phyloP scores from a whole-genome alignment of 331 rosid species.

The Malus hybrid region DNA sequence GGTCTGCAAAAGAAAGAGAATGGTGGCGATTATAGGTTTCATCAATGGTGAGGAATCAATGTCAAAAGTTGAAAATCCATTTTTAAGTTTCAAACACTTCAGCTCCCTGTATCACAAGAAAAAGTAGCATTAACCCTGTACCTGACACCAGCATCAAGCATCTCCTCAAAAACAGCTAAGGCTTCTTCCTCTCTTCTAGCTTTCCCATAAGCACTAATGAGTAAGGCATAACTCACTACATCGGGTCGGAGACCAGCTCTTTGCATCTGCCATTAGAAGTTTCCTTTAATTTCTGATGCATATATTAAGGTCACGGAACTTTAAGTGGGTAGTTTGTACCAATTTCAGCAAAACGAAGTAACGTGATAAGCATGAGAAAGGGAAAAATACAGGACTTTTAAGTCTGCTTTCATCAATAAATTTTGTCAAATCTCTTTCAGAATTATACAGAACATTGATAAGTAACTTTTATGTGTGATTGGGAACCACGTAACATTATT shows the following conservation, averaged over 20 bases:
- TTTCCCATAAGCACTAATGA: constrained; percentile 84
- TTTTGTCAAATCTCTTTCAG: not conserved
- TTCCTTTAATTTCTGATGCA: constrained; percentile 37
- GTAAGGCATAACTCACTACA: constrained; percentile 88
- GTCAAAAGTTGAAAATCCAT: not conserved
- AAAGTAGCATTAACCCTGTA: constrained; percentile 8
- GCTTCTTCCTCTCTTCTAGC: constrained; percentile 98
- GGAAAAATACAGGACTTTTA: not conserved
- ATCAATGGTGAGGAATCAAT: not conserved
- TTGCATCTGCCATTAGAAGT: constrained; percentile 74
- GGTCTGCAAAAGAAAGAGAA: constrained; percentile 50
- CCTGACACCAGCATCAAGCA: constrained; percentile 98
- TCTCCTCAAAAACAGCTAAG: constrained; percentile 89
- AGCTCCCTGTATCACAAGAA: not conserved
- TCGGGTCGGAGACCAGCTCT: constrained; percentile 87
- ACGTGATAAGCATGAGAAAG: not conserved
- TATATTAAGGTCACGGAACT: not conserved
- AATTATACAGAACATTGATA: too few relatives aligned
- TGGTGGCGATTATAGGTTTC: not conserved
- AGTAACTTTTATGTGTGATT: not conserved
- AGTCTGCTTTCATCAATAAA: not conserved
- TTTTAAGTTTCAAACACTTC: not conserved
- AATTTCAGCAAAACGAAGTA: not conserved
- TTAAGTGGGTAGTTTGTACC: not conserved
- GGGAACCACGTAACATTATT: not conserved